Evolutionary conservation across 345 rosid species (phyloP), one percentile per base, ranked within the genome.

Genomic region (Cochlearia excelsa): DNA sequence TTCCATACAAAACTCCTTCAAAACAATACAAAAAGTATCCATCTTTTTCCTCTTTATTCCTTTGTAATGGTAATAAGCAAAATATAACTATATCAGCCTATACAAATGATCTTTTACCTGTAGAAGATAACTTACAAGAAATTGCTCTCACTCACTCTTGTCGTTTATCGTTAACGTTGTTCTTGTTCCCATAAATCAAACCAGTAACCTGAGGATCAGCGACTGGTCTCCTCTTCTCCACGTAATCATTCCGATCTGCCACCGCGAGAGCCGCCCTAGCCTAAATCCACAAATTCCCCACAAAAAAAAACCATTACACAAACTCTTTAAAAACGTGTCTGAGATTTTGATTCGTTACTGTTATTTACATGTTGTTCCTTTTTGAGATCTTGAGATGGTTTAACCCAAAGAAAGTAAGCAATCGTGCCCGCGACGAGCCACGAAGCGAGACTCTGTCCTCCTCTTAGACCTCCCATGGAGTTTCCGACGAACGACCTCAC

Each of bases 121-220:
- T 16, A 16, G 23, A 16, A 16, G 23, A 16, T 16, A 16, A 16
- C 23, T 16, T 16, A 16, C 23, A 16, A 16, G 23, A 16, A 16
- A 16, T 16, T 16, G 23, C 23, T 16, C 23, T 16, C 23, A 16
- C 23, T 16, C 23, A 16, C 23, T 57, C 69, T 26, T 48, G 51
- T 49, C 43, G 58, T 26, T 80, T 75, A 10, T 70, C 46, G n/a
- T 16, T 16, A 16, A 69, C 65, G 63, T 40, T 75, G 34, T 78
- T 75, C 74, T 81, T 83, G 68, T 77, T 80, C 34, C 95, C 95
- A 38, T 80, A 79, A 46, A 77, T 70, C 84, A 86, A 64, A 52
- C 95, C 95, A 44, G 86, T 5, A 41, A 91, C 98, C 95, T 87
- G 91, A 29, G 90, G 98, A 79, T 91, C 89, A 59, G 90, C 85